Evolutionary conservation across 306 rosid genomes (phyloP).

Genomic region (Acacia crassicarpa): DNA sequence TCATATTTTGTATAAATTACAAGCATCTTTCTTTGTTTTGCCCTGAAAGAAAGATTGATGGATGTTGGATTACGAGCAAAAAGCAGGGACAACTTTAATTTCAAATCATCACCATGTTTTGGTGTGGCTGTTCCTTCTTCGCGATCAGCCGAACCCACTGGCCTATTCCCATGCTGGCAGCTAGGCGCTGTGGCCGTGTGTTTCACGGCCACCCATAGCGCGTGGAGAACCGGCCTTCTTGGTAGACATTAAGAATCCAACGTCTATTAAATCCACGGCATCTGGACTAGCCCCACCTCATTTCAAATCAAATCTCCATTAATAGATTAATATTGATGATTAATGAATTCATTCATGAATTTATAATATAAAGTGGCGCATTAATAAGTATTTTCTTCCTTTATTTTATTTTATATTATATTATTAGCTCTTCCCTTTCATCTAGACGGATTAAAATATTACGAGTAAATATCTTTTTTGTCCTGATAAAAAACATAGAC

Average conservation of each 20-base stretch:
- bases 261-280: slow-evolving; percentile 6
- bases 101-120: neutral
- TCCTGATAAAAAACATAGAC: no score
- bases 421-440: neutral
- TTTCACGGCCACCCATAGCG: neutral
- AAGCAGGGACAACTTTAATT: neutral
- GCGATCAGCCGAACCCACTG: no score
- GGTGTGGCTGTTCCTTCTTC: neutral
- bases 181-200: neutral
- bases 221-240: neutral
- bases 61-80: neutral
- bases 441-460: neutral
- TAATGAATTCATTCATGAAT: no score
- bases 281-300: neutral
- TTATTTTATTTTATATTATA: neutral
- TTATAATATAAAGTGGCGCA: neutral
- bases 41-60: neutral
- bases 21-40: neutral
- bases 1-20: no score
- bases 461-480: no score
- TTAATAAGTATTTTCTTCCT: neutral
- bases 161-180: no score
- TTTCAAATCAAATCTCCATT: slow-evolving; percentile 1
- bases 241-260: slow-evolving; percentile 14
- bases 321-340: neutral